Conservation (phyloP, 352 stramenopile species). For the Pythium pectinolyticum region DNA sequence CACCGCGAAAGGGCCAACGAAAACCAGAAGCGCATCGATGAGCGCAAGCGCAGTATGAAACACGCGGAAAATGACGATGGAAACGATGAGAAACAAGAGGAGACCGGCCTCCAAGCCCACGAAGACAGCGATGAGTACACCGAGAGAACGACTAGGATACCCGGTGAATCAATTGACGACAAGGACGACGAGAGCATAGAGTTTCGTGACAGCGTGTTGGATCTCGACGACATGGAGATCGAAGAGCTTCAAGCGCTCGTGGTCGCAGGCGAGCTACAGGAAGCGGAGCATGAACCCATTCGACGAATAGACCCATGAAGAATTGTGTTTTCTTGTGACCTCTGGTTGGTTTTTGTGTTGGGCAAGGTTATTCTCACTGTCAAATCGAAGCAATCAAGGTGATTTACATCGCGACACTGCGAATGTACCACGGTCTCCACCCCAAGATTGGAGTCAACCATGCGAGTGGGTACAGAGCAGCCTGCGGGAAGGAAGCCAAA, state of each 20-base stretch:
- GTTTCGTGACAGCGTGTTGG: background rate
- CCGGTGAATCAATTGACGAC: too few species aligned
- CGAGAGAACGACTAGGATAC: too few species aligned
- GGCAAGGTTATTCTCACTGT: too few species aligned
- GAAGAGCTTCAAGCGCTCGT: constrained; percentile 18
- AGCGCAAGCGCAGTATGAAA: constrained; percentile 13
- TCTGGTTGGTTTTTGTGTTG: too few species aligned
- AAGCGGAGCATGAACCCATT: background rate
- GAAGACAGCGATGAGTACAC: constrained; percentile 5
- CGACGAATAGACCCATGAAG: constrained; percentile 9
- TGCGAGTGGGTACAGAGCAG: too few species aligned
- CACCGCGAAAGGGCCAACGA: constrained; percentile 41
- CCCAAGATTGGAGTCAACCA: too few species aligned
- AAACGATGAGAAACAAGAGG: background rate
- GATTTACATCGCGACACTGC: too few species aligned
- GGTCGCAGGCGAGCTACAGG: constrained; percentile 9
- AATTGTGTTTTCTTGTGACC: too few species aligned
- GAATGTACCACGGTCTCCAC: too few species aligned
- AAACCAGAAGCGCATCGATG: constrained; percentile 60
- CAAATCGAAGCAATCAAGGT: too few species aligned
- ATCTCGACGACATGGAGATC: constrained; percentile 23
- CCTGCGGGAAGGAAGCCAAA: too few species aligned
- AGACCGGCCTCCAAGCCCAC: background rate
- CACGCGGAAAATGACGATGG: background rate
- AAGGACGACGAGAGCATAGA: constrained; percentile 3